phyloP scores from a whole-genome alignment of 1,139 yeast species.

The Diutina neorugosa region DNA sequence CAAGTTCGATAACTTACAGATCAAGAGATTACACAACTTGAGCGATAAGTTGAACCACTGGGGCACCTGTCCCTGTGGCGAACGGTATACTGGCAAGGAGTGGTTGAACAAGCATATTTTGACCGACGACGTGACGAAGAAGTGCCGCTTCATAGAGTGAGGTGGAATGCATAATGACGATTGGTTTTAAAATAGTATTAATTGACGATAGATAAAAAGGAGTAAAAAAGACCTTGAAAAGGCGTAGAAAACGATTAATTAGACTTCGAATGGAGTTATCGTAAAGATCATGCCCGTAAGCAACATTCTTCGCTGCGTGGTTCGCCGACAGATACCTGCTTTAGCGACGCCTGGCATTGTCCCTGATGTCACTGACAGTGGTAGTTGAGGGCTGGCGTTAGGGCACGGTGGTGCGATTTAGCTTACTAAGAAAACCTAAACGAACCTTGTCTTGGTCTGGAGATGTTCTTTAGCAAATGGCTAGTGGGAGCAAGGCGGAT shows the following conservation, averaged over 20 bases:
- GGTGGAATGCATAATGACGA: not conserved
- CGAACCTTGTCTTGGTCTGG: not conserved
- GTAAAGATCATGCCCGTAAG: too few relatives aligned
- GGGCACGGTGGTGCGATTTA: not conserved
- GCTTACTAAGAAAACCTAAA: not conserved
- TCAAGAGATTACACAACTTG: conserved; percentile 1
- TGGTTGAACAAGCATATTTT: conserved; percentile 2
- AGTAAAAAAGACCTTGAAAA: too few relatives aligned
- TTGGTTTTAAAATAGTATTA: not conserved
- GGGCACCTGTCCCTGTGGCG: conserved; percentile 4
- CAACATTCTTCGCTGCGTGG: not conserved
- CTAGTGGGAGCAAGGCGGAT: not conserved
- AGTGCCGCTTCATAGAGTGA: conserved; percentile 40
- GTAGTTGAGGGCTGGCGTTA: too few relatives aligned
- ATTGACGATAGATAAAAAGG: not conserved
- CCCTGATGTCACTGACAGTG: too few relatives aligned
- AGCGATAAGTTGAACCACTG: conserved; percentile 3
- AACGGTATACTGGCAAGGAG: not conserved
- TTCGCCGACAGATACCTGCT: not conserved
- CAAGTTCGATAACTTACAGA: conserved; percentile 2
- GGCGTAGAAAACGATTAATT: too few relatives aligned
- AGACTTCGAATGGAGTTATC: too few relatives aligned
- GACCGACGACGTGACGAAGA: not conserved
- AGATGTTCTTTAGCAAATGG: not conserved
- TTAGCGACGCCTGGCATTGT: not conserved